Percentiles rank a stretch among this genome's conserved stretches.
These are phyloP conservation scores for Pleurotus ostreatus DNA, from an alignment of 768 basidiomycete species.

Conservation along the genomic window DNA sequence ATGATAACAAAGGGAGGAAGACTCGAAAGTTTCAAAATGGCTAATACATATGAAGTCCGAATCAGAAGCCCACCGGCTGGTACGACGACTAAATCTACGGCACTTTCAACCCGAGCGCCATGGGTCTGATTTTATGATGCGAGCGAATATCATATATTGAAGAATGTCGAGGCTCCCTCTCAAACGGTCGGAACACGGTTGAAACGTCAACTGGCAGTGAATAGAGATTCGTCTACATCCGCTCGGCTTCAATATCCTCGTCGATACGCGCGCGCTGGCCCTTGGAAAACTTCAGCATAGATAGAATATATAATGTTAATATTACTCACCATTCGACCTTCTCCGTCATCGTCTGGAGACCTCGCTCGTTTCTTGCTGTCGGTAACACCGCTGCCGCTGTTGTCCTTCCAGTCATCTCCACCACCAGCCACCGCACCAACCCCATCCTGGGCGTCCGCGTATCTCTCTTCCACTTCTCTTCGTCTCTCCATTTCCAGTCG, in stretches of 20 bases:
- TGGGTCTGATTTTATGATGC: constrained; percentile 37
- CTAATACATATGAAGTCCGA: constrained; percentile 50
- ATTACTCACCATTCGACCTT: constrained; percentile 48
- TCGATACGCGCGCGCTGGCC: constrained; percentile 60
- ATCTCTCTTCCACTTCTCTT: constrained; percentile 82
- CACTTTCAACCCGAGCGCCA: constrained; percentile 32
- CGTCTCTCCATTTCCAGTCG: constrained; percentile 68
- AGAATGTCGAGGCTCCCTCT: constrained; percentile 11
- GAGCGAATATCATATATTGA: constrained; percentile 48
- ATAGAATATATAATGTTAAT: neutral
- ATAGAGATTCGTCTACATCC: constrained; percentile 47
- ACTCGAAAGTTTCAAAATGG: constrained; percentile 47
- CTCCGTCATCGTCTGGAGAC: constrained; percentile 77
- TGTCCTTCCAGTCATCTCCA: constrained; percentile 81
- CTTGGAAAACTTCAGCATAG: constrained; percentile 23
- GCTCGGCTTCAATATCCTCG: constrained; percentile 61
- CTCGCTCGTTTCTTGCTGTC: constrained; percentile 56
- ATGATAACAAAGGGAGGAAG: constrained; percentile 21
- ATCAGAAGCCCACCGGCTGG: constrained; percentile 68
- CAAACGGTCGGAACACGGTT: too few relatives aligned
- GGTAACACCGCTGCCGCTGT: constrained; percentile 32
- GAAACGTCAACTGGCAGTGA: too few relatives aligned
- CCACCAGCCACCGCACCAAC: constrained; percentile 81
- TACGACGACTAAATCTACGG: constrained; percentile 59
- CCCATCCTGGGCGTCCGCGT: constrained; percentile 74